phyloP scores from a whole-genome alignment of 306 rosid genomes.

The Ziziphus jujuba region DNA sequence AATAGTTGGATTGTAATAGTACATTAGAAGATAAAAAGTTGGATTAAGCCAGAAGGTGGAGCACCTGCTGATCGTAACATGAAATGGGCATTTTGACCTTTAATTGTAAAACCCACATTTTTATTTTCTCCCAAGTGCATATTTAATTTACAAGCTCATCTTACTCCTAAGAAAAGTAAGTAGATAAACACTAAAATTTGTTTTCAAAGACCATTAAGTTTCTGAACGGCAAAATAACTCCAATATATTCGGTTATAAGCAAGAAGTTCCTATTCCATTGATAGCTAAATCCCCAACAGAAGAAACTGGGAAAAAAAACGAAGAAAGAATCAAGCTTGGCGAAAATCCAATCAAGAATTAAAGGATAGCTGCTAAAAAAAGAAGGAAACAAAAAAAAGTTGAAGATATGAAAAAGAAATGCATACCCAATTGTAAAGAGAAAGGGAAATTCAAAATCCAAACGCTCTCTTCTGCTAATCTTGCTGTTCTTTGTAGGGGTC shows the following conservation, averaged over 20 bases:
- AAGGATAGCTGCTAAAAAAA: neutral
- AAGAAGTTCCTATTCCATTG: neutral
- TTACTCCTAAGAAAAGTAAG: conserved; percentile 2
- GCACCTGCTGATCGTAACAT: neutral
- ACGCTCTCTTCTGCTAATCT: neutral
- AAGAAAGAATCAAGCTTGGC: conserved; percentile 1
- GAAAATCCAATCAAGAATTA: neutral
- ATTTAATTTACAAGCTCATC: neutral
- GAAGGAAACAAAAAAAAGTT: neutral
- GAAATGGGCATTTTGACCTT: neutral
- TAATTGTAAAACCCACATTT: conserved; percentile 13
- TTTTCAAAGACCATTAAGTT: neutral
- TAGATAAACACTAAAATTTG: neutral
- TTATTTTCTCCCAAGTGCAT: neutral
- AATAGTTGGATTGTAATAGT: neutral
- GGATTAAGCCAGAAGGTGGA: neutral
- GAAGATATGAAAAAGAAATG: neutral
- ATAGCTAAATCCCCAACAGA: neutral
- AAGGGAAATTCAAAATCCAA: neutral
- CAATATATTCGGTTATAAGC: neutral
- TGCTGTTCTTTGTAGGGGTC: neutral
- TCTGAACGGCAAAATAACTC: neutral
- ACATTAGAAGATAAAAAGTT: neutral
- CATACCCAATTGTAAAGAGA: neutral
- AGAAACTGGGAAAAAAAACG: neutral